Evolutionary conservation across 257 asterid species (phyloP).

Genomic region (Eustoma russellianum): DNA sequence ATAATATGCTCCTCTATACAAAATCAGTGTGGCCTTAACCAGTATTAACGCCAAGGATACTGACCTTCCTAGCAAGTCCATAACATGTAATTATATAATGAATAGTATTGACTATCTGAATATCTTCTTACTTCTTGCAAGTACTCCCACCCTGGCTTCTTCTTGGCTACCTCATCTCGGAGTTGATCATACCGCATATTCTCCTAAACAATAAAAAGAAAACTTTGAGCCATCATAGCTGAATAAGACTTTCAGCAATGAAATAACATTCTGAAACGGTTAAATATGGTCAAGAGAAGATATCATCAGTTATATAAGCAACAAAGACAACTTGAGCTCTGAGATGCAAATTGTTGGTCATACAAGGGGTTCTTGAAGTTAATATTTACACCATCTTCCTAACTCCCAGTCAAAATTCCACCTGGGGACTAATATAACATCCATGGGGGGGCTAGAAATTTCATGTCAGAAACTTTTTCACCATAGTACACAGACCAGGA

Average conservation of each 20-base stretch:
- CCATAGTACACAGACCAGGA: not conserved
- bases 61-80: not conserved
- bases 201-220: conserved; percentile 42
- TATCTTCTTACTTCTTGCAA: conserved; percentile 67
- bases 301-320: not conserved
- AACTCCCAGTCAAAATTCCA: not conserved
- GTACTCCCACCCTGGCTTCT: conserved; percentile 95
- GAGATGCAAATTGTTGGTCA: not conserved
- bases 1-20: too few species aligned
- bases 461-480: not conserved
- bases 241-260: not conserved
- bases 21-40: too few species aligned
- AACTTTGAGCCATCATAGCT: not conserved
- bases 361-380: not conserved
- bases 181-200: conserved; percentile 83
- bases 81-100: not conserved
- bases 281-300: not conserved
- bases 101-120: conserved; percentile 7
- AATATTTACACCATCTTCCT: not conserved
- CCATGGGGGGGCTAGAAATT: not conserved
- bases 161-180: conserved; percentile 74
- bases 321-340: not conserved
- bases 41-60: too few species aligned
- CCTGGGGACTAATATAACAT: too few species aligned
- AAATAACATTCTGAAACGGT: not conserved